Percentiles rank a stretch among this genome's conserved stretches.
phyloP scores from a whole-genome alignment of 1,139 yeast genomes.

The Diutina catenulata region DNA sequence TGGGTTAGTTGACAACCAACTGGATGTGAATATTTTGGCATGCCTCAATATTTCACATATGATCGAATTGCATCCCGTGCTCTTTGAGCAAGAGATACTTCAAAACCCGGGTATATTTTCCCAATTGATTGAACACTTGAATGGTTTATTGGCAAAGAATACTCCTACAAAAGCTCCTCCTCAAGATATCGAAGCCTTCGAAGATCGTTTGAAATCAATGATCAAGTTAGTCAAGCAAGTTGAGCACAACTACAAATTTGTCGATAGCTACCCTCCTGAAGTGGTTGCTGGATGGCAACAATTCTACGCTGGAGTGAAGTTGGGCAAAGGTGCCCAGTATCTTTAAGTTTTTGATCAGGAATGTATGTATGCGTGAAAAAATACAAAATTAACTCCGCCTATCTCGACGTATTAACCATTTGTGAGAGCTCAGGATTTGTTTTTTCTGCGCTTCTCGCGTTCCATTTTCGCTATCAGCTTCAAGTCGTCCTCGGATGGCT shows the following conservation, averaged over 20 bases:
- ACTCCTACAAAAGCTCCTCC: background rate
- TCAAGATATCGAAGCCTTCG: constrained; percentile 1
- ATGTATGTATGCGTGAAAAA: background rate
- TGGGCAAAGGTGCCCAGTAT: constrained; percentile 1
- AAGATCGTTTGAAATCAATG: background rate
- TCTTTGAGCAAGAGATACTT: background rate
- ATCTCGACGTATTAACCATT: background rate
- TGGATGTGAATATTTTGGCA: background rate
- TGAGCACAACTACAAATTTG: background rate
- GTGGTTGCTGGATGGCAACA: background rate
- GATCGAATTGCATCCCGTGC: background rate
- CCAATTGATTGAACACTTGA: background rate
- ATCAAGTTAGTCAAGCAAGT: background rate
- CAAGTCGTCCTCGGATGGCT: constrained; percentile 86
- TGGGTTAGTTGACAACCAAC: background rate
- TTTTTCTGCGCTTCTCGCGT: constrained; percentile 5
- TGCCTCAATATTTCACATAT: background rate
- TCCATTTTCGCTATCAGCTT: constrained; percentile 58
- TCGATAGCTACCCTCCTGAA: background rate
- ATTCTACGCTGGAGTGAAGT: background rate
- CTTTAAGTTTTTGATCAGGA: background rate
- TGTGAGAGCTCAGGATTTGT: background rate
- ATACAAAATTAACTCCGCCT: too few relatives aligned
- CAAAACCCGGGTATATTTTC: background rate
- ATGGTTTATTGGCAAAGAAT: background rate